Base-by-base conservation (phyloP, 352 stramenopile genomes). In the Phytophthora lateralis region DNA sequence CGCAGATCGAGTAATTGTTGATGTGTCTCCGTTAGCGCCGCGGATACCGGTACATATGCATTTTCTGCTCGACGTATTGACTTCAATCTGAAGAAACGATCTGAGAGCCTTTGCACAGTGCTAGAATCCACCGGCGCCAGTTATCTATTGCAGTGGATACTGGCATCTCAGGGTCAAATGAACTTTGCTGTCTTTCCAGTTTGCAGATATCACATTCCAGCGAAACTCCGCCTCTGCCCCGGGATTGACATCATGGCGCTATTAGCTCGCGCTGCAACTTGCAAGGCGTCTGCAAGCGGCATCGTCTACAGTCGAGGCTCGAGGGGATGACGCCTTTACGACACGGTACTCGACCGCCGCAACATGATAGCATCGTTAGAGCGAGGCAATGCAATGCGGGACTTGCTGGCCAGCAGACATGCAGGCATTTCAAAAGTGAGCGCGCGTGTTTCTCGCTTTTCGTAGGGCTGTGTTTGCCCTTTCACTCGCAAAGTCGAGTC, bases 401-500 rank as follows among this genome's bases (percentile, higher is more conserved):
- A 29, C 26, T 2, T 30, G 26, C 6, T 30, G 2, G 26, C 26
- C 26, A 9, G 6, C 12, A 41, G 15, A 9, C 35, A 41, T 41
- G n/a, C 35, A 41, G 10, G 14, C 32, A n/a, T 38, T 38, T 10
- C 17, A 24, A 12, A 42, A 48, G 43, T 26, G 24, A 48, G 41
- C 43, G 57, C 51, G 60, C 51, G 60, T 63, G 39, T 67, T 63
- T 63, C 52, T 52, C 47, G 43, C 44, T 20, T 42, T 65, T 38
- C 21, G 43, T 51, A 35, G 30, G n/a, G 34, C 15, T 34, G 56
- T 39, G 20, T 26, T 43, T 29, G 21, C 15, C 11, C 11, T 30
- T 59, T 55, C 60, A 68, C 20, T 18, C 15, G 20, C 30, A 45
- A 57, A 63, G 12, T 68, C 53, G 60, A 52, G 43, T 46, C 44